Conservation (phyloP, 768 basidiomycete species). For the Podaxis sp. region DNA sequence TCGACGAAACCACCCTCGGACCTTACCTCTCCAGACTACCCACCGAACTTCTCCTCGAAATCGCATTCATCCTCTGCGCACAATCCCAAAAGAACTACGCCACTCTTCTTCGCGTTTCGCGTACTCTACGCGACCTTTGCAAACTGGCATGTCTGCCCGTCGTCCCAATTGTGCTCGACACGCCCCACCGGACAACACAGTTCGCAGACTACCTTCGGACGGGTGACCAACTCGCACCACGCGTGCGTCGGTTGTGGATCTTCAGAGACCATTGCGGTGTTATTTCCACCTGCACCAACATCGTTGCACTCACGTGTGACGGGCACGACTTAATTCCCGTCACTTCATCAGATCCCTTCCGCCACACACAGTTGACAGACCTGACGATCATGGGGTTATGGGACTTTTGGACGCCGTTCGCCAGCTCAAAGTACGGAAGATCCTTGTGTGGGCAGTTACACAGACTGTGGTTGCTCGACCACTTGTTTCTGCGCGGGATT, state of each 20-base stretch:
- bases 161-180: constrained; percentile 7
- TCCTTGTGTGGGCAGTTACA: not conserved
- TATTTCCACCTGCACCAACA: not conserved
- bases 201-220: constrained; percentile 4
- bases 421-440: not conserved
- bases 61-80: not conserved
- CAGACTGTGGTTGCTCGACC: constrained; percentile 8
- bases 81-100: constrained; percentile 2
- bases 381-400: constrained; percentile 11
- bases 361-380: not conserved
- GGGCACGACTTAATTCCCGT: constrained; percentile 5
- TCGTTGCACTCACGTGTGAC: constrained; percentile 7
- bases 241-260: constrained; percentile 11
- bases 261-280: not conserved
- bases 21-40: constrained; percentile 4
- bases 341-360: not conserved
- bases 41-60: constrained; percentile 6
- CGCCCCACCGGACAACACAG: not conserved
- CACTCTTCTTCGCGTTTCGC: not conserved
- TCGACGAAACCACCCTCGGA: not conserved
- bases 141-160: not conserved
- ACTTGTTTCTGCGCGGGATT: constrained; percentile 1
- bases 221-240: not conserved
- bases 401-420: constrained; percentile 8
- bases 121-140: not conserved